Evolutionary conservation across 768 basidiomycete genomes (phyloP).

Genomic region (Lentinus brumalis): DNA sequence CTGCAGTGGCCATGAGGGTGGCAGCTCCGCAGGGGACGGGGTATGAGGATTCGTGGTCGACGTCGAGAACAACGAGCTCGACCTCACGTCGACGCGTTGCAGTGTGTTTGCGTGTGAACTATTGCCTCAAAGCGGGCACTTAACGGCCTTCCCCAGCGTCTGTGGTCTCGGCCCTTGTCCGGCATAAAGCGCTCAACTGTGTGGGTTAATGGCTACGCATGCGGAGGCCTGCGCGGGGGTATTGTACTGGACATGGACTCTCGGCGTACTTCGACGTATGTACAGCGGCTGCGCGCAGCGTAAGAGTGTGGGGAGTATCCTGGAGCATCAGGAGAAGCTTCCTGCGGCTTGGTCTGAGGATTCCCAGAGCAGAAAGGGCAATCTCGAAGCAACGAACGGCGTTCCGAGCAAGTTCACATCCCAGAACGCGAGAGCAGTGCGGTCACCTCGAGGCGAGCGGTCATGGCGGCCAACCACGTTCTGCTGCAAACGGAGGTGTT

Average conservation of each 20-base stretch:
- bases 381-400: not conserved
- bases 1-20: conserved; percentile 29
- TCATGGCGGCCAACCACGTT: too few species aligned
- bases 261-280: not conserved
- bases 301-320: not conserved
- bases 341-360: not conserved
- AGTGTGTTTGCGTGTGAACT: conserved; percentile 27
- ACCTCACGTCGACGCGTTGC: conserved; percentile 31
- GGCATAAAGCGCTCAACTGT: not conserved
- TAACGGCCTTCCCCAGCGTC: conserved; percentile 3
- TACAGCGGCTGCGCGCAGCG: not conserved
- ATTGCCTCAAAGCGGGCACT: conserved; percentile 10
- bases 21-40: conserved; percentile 29
- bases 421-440: not conserved
- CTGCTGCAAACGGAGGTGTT: too few species aligned
- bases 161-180: not conserved
- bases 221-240: too few species aligned
- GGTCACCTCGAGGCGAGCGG: not conserved
- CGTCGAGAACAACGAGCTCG: conserved; percentile 27
- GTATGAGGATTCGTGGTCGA: conserved; percentile 28
- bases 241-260: not conserved
- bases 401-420: not conserved
- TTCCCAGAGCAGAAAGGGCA: not conserved
- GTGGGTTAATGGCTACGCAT: too few species aligned
- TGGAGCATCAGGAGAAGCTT: not conserved